These are phyloP conservation scores for Colletotrichum musicola DNA, from an alignment of 2,329 filamentous ascomycete species.

Conservation along the genomic window DNA sequence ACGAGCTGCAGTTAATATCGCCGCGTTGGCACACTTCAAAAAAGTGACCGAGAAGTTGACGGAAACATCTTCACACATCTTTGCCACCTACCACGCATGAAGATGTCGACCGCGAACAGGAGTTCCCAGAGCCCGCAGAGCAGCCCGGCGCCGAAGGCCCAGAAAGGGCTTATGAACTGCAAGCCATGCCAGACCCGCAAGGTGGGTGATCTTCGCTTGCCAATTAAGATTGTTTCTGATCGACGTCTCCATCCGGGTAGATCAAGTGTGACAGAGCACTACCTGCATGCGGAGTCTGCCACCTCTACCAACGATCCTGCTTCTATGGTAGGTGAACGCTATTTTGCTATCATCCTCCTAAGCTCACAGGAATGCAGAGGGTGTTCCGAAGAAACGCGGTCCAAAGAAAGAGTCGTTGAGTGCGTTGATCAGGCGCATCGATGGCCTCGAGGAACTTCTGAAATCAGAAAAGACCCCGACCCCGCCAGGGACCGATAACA, in stretches of 20 bases:
- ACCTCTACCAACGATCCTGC: slow-evolving; percentile 34
- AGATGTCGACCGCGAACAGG: slow-evolving; percentile 25
- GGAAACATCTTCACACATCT: no score
- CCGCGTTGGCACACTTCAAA: slow-evolving; percentile 16
- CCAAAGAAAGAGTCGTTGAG: slow-evolving; percentile 35
- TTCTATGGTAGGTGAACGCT: slow-evolving; percentile 15
- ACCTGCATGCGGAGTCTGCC: slow-evolving; percentile 34
- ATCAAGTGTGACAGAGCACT: slow-evolving; percentile 38
- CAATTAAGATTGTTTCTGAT: slow-evolving; percentile 33
- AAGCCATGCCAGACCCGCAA: slow-evolving; percentile 33
- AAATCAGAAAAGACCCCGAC: slow-evolving; percentile 33
- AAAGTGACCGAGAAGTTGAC: not conserved
- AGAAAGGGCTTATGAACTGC: slow-evolving; percentile 33
- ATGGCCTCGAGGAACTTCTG: slow-evolving; percentile 35
- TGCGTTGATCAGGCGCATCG: slow-evolving; percentile 31
- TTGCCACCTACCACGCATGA: not conserved
- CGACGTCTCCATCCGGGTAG: slow-evolving; percentile 20
- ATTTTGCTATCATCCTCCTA: no score
- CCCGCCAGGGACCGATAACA: slow-evolving; percentile 19
- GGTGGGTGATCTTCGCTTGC: slow-evolving; percentile 5
- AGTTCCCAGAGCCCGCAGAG: slow-evolving; percentile 24
- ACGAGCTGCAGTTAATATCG: slow-evolving; percentile 31
- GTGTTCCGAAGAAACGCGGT: slow-evolving; percentile 26
- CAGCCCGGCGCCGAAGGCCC: slow-evolving; percentile 17
- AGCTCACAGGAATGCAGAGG: slow-evolving; percentile 2